phyloP scores from a whole-genome alignment of 306 rosid genomes.

The Neltuma alba region DNA sequence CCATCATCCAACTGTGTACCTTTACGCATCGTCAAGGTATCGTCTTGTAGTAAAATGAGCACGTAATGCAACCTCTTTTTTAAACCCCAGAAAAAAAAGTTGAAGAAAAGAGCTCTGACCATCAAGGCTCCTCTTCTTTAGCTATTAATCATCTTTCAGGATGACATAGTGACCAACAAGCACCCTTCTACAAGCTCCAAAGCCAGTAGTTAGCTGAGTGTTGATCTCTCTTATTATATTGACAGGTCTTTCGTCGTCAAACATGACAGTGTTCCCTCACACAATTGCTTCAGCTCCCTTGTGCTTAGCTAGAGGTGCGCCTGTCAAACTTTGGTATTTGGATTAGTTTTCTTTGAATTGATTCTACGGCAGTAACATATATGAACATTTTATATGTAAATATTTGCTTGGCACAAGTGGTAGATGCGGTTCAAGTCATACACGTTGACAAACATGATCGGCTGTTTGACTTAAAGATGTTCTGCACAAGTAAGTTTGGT shows the following conservation, averaged over 20 bases:
- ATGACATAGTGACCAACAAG: slow-evolving; percentile 1
- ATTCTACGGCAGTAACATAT: background rate
- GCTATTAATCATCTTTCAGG: slow-evolving; percentile 28
- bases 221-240: slow-evolving; percentile 89
- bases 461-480: background rate
- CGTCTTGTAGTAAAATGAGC: background rate
- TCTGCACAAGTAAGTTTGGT: background rate
- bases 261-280: slow-evolving; percentile 78
- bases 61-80: background rate
- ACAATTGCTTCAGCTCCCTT: slow-evolving; percentile 75
- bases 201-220: slow-evolving; percentile 62
- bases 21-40: slow-evolving; percentile 21
- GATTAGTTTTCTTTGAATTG: too few relatives aligned
- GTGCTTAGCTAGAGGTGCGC: slow-evolving; percentile 69
- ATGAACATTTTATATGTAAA: background rate
- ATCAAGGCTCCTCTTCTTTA: background rate
- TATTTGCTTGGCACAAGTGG: background rate
- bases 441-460: background rate
- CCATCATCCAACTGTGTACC: background rate
- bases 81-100: too few relatives aligned
- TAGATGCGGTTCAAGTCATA: too few relatives aligned
- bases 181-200: slow-evolving; percentile 56
- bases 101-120: too few relatives aligned
- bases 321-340: too few relatives aligned
- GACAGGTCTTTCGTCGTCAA: slow-evolving; percentile 92